A percentile compares a stretch with the other conserved stretches of the same genome.
Evolutionary conservation across 805 yeast genomes (phyloP).

Genomic region (Myxozyma monticola): DNA sequence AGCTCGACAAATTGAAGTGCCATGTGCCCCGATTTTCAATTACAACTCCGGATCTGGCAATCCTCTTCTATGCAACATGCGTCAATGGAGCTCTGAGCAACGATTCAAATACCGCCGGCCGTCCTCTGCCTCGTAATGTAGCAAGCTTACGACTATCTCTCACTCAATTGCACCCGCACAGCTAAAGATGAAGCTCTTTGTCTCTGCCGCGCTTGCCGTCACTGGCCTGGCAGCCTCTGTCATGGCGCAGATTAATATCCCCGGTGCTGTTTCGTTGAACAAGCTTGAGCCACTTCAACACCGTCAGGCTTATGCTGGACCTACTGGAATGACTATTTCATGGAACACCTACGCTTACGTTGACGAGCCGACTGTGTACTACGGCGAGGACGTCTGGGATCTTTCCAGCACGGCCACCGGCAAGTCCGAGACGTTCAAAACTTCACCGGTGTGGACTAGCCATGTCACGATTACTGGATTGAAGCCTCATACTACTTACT

Average conservation of each 20-base stretch:
- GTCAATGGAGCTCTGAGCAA: too few relatives aligned
- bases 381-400: constrained; percentile 31
- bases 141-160: too few relatives aligned
- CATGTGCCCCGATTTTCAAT: too few relatives aligned
- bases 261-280: constrained; percentile 22
- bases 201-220: too few relatives aligned
- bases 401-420: constrained; percentile 19
- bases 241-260: constrained; percentile 17
- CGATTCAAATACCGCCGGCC: too few relatives aligned
- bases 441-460: constrained; percentile 34
- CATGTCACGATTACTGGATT: constrained; percentile 35
- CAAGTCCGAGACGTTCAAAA: constrained; percentile 30
- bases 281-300: constrained; percentile 28
- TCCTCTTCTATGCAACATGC: too few relatives aligned
- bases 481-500: constrained; percentile 35
- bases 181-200: too few relatives aligned
- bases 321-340: constrained; percentile 33
- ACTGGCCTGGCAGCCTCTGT: constrained; percentile 2
- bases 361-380: constrained; percentile 32
- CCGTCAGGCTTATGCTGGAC: constrained; percentile 33
- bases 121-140: too few relatives aligned
- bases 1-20: too few relatives aligned
- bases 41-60: too few relatives aligned
- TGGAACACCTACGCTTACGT: constrained; percentile 35
- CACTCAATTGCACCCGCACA: too few relatives aligned